These are phyloP conservation scores for Diaporthe eres DNA, from an alignment of 2,329 filamentous ascomycete species.

Conservation along the genomic window DNA sequence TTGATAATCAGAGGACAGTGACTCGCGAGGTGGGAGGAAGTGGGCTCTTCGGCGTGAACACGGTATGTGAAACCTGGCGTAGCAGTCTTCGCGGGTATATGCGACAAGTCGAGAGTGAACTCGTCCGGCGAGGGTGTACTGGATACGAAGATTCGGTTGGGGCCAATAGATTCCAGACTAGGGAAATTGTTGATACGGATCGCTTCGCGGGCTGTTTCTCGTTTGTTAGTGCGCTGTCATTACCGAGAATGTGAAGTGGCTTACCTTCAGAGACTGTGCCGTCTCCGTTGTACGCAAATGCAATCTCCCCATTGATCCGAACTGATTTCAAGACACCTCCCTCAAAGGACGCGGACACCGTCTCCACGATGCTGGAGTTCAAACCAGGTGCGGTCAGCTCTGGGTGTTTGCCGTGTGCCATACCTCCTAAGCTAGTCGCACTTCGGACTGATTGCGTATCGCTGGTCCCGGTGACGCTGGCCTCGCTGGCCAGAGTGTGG, in stretches of 20 bases:
- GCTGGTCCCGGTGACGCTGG: slow-evolving; percentile 71
- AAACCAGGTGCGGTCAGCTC: slow-evolving; percentile 85
- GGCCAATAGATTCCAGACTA: slow-evolving; percentile 90
- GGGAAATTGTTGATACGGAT: slow-evolving; percentile 91
- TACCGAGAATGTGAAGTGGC: slow-evolving; percentile 55
- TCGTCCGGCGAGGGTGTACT: slow-evolving; percentile 78
- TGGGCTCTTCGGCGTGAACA: slow-evolving; percentile 76
- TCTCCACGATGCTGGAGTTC: slow-evolving; percentile 92
- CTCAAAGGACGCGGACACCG: slow-evolving; percentile 87
- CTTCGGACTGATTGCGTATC: slow-evolving; percentile 95
- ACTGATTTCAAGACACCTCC: slow-evolving; percentile 78
- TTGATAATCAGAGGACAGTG: slow-evolving; percentile 82
- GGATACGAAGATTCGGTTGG: slow-evolving; percentile 91
- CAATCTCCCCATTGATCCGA: slow-evolving; percentile 88
- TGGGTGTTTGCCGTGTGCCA: slow-evolving; percentile 81
- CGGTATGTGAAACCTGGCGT: slow-evolving; percentile 94
- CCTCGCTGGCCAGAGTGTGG: slow-evolving; percentile 73
- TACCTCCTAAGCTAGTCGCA: slow-evolving; percentile 81
- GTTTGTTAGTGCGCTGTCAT: background rate
- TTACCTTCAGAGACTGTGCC: slow-evolving; percentile 64
- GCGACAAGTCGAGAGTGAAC: slow-evolving; percentile 81
- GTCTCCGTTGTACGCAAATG: slow-evolving; percentile 81
- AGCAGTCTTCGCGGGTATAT: slow-evolving; percentile 75
- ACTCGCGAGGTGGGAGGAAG: slow-evolving; percentile 54
- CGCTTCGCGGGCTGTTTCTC: slow-evolving; percentile 67